These are phyloP conservation scores for Pseudonitzschia multiseries DNA, from an alignment of 108 stramenopile genomes.

Conservation along the genomic window DNA sequence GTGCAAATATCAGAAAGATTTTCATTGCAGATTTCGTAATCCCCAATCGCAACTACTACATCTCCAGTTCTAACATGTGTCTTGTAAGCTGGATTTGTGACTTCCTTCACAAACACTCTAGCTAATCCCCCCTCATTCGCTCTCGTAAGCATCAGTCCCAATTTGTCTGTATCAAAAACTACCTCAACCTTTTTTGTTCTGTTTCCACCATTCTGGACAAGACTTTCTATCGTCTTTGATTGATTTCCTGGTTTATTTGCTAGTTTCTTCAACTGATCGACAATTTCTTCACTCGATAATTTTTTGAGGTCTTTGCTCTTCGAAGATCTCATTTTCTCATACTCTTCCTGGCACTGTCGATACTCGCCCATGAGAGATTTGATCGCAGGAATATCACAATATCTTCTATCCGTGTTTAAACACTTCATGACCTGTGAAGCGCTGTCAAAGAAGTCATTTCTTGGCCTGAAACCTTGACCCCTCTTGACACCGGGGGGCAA, in stretches of 20 bases:
- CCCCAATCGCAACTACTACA: slow-evolving; percentile 2
- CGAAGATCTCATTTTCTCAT: slow-evolving; percentile 14
- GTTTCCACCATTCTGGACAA: neutral
- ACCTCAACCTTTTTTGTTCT: neutral
- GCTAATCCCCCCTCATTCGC: neutral
- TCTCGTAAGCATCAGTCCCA: slow-evolving; percentile 2
- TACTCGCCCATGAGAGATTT: slow-evolving; percentile 16
- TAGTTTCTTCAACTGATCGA: neutral
- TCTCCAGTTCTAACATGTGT: neutral
- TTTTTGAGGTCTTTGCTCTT: neutral
- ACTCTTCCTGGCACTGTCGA: slow-evolving; percentile 2
- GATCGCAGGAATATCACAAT: slow-evolving; percentile 21
- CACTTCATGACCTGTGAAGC: slow-evolving; percentile 11
- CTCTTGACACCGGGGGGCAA: slow-evolving; percentile 46
- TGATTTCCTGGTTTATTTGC: neutral
- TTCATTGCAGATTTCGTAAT: neutral
- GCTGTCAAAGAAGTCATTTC: slow-evolving; percentile 45
- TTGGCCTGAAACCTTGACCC: slow-evolving; percentile 32
- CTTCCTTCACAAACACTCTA: neutral
- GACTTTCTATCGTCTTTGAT: neutral
- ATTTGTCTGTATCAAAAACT: neutral
- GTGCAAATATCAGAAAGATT: neutral
- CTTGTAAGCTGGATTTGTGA: neutral
- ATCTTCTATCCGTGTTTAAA: slow-evolving; percentile 28
- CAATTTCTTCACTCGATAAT: neutral